Evolutionary conservation across 2,329 filamentous ascomycete species (phyloP), one percentile per base, ranked within the genome.

Genomic region (Emmonsia crescens): DNA sequence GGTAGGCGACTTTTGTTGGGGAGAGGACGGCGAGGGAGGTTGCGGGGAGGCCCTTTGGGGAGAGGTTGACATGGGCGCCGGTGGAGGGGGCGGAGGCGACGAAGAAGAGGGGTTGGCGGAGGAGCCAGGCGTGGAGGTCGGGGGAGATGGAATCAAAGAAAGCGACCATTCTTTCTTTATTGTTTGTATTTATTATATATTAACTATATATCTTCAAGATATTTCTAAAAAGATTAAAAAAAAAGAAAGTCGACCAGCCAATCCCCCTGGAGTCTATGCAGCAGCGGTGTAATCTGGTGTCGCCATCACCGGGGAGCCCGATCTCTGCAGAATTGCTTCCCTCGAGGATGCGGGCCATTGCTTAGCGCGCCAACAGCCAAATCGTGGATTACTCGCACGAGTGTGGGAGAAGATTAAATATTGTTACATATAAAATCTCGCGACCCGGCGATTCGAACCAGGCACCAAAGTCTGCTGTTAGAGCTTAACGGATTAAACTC

Each of bases 11-110:
- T n/a, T 78, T 77, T 64, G 81, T 86, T 36, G 82, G 78, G 9
- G 76, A 74, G 59, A 88, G 76, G 60, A 89, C 77, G 38, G 82
- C 79, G 68, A 89, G 84, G 33, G 85, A 85, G n/a, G 80, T 76
- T 21, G 81, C 78, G 0, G 83, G 77, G 27, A 87, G 80, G 57
- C 89, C 88, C 73, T 92, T 91, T 57, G 89, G 87, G 0, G 88
- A 91, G 61, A 91, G 76, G 69, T 92, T 92, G 77, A 92, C 79
- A 75, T 92, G 88, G 1, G 77, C 74, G 24, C 83, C 85, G n/a
- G 80, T 79, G 31, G 85, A 80, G 0, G 88, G 87, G 0, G 89
- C 87, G 16, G 86, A 89, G 48, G 84, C 86, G 12, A 88, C 86
- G 78, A 88, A 91, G 80, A 91, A 91, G 68, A 92, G 76, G 61